Percentiles rank a stretch among this genome's conserved stretches.
Conservation (phyloP, 2,329 filamentous ascomycete species). For the Scleromitrula shiraiana region DNA sequence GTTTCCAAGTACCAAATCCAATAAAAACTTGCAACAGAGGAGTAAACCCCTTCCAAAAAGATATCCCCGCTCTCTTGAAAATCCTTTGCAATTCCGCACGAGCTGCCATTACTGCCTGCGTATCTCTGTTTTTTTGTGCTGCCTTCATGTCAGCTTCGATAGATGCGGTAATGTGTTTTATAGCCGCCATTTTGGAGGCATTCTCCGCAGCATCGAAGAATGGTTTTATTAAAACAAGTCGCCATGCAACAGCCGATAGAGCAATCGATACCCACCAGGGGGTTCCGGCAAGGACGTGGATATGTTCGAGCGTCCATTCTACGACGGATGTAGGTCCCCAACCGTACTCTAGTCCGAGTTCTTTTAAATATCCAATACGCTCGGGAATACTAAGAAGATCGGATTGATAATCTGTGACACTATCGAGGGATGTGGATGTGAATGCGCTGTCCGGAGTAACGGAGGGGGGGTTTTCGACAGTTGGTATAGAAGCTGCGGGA, state of each 20-base stretch:
- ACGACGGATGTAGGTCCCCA: constrained; percentile 68
- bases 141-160: constrained; percentile 46
- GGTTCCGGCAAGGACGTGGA: constrained; percentile 66
- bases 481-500: constrained; percentile 12
- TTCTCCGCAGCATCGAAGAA: constrained; percentile 55
- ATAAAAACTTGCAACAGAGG: constrained; percentile 60
- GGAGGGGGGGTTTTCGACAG: no score
- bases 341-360: constrained; percentile 80
- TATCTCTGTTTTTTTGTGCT: constrained; percentile 35
- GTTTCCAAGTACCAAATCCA: constrained; percentile 72
- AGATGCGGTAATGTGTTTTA: constrained; percentile 50
- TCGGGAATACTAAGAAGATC: constrained; percentile 36
- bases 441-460: constrained; percentile 10
- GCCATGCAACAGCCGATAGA: constrained; percentile 55
- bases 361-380: constrained; percentile 72
- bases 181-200: constrained; percentile 50
- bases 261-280: constrained; percentile 80
- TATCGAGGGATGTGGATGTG: constrained; percentile 17
- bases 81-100: constrained; percentile 42
- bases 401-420: constrained; percentile 15
- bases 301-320: constrained; percentile 71
- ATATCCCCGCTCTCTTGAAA: constrained; percentile 47
- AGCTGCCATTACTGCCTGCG: constrained; percentile 37
- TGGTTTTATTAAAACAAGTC: constrained; percentile 57
- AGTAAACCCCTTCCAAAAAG: constrained; percentile 40